Percentiles rank a stretch among this genome's conserved stretches.
Evolutionary conservation across 83 land plant species (phyloP).

Genomic region (Isoetes engelmannii): DNA sequence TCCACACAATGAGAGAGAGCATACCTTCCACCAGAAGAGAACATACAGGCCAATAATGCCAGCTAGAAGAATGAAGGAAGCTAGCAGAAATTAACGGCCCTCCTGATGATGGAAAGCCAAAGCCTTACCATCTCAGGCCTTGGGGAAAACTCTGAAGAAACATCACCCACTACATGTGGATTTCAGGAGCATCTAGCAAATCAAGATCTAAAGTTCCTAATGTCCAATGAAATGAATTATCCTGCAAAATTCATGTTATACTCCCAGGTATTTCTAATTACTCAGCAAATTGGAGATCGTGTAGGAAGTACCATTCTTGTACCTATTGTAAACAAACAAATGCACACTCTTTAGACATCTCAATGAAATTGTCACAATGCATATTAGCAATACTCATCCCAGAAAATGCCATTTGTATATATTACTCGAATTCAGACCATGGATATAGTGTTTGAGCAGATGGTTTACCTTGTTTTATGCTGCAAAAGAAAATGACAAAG

Average conservation of each 20-base stretch:
- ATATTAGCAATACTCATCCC: no score
- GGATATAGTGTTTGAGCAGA: no score
- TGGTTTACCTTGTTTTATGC: no score
- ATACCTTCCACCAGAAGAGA: slow-evolving; percentile 40
- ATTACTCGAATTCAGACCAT: no score
- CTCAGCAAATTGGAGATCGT: neutral
- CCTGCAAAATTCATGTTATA: slow-evolving; percentile 29
- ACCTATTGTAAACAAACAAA: no score
- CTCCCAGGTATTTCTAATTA: neutral
- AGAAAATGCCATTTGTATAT: no score
- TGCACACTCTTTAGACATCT: no score
- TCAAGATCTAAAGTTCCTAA: slow-evolving; percentile 78
- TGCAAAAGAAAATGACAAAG: no score
- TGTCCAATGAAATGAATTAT: slow-evolving; percentile 58
- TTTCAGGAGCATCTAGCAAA: slow-evolving; percentile 87
- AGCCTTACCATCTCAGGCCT: slow-evolving; percentile 88
- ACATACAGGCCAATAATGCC: slow-evolving; percentile 29
- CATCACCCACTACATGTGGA: slow-evolving; percentile 43
- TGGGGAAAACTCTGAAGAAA: slow-evolving; percentile 54
- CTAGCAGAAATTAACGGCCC: slow-evolving; percentile 24
- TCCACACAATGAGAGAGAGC: neutral
- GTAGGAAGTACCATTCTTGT: slow-evolving; percentile 54
- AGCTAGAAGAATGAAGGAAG: slow-evolving; percentile 32
- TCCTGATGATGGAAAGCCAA: slow-evolving; percentile 25
- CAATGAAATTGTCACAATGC: no score